These are phyloP conservation scores for Coniochaeta sp. DNA, from an alignment of 2,329 filamentous ascomycete species.

Conservation along the genomic window DNA sequence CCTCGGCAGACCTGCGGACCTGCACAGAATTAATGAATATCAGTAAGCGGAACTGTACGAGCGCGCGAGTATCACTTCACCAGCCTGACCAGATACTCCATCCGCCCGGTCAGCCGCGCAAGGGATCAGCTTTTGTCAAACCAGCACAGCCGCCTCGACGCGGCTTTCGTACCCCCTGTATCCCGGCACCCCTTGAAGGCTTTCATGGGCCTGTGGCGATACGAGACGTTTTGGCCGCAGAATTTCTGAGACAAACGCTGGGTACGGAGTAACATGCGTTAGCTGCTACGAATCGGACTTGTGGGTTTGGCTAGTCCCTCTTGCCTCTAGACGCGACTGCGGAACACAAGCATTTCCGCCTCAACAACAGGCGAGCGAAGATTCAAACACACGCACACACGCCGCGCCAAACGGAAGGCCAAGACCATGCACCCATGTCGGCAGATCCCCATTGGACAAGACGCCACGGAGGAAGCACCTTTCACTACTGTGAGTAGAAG, in stretches of 20 bases:
- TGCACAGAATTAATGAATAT: not conserved
- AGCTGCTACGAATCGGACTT: constrained; percentile 3
- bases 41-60: not conserved
- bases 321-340: not conserved
- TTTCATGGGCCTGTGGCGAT: not conserved
- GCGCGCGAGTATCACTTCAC: not conserved
- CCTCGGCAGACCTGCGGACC: too few species aligned
- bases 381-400: not conserved
- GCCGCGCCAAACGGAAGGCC: not conserved
- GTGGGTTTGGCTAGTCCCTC: not conserved
- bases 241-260: constrained; percentile 1
- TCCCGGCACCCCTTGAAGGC: not conserved
- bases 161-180: not conserved
- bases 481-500: too few species aligned
- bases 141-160: constrained; percentile 1
- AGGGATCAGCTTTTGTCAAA: constrained; percentile 3
- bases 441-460: not conserved
- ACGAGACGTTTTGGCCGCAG: not conserved
- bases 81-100: not conserved
- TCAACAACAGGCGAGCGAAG: not conserved
- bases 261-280: constrained; percentile 3
- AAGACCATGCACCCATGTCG: not conserved
- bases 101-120: not conserved
- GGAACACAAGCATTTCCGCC: not conserved
- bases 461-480: not conserved